Conservation (phyloP, 495 filamentous ascomycete genomes). For the Endocarpon pusillum region DNA sequence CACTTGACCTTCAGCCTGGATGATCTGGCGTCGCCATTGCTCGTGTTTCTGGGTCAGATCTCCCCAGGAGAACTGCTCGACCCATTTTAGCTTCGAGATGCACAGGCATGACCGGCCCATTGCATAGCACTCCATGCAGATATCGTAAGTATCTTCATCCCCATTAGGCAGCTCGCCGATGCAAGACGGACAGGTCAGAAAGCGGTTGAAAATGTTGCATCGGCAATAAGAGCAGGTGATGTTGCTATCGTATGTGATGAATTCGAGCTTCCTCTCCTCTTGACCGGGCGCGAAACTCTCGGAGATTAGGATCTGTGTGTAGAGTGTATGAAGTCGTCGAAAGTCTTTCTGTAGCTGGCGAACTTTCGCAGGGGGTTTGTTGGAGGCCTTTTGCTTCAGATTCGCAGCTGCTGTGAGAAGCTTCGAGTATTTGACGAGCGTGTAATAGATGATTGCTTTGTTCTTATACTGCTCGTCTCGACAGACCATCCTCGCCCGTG, state of each 20-base stretch:
- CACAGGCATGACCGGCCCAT: conserved; percentile 88
- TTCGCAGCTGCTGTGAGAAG: conserved; percentile 32
- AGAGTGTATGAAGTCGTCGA: conserved; percentile 55
- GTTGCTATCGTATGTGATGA: conserved; percentile 62
- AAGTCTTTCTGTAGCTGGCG: conserved; percentile 62
- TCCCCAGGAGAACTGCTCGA: conserved; percentile 79
- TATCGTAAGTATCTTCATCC: conserved; percentile 68
- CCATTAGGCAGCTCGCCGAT: conserved; percentile 35
- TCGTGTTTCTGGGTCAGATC: conserved; percentile 65
- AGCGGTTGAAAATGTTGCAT: conserved; percentile 93
- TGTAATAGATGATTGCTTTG: conserved; percentile 82
- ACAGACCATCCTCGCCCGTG: conserved; percentile 76
- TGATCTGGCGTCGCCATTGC: conserved; percentile 58
- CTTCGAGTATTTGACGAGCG: conserved; percentile 57
- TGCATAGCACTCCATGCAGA: conserved; percentile 92
- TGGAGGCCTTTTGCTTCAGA: conserved; percentile 27
- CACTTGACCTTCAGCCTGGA: conserved; percentile 43
- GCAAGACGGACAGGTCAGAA: conserved; percentile 77
- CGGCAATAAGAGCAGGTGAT: conserved; percentile 92
- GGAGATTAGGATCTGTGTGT: conserved; percentile 57
- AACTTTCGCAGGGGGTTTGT: conserved; percentile 31
- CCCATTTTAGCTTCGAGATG: conserved; percentile 70
- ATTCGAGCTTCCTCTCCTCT: conserved; percentile 49
- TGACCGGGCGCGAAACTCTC: conserved; percentile 59
- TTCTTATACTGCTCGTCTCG: conserved; percentile 99